These are phyloP conservation scores for Zelonia costaricensis DNA, from an alignment of 208 protist species.

Conservation along the genomic window DNA sequence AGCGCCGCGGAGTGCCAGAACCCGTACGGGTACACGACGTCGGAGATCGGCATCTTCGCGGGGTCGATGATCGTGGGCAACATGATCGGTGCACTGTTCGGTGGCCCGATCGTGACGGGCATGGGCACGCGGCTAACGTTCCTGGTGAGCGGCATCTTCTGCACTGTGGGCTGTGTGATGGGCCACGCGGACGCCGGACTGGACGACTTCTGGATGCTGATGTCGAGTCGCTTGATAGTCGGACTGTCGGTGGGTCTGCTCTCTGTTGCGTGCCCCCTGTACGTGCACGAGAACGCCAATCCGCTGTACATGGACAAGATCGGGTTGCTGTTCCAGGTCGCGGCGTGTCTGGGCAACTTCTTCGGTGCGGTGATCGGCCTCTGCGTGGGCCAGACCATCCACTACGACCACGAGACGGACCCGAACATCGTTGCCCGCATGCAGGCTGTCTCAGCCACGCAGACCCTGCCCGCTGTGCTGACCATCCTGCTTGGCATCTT, in stretches of 20 bases:
- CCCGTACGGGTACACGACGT: slow-evolving; percentile 32
- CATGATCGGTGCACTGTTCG: slow-evolving; percentile 46
- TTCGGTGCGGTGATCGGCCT: slow-evolving; percentile 68
- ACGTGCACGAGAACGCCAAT: slow-evolving; percentile 44
- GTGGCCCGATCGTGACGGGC: slow-evolving; percentile 28
- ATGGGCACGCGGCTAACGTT: slow-evolving; percentile 43
- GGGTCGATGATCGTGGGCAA: slow-evolving; percentile 57
- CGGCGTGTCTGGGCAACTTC: slow-evolving; percentile 84
- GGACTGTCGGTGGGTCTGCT: slow-evolving; percentile 46
- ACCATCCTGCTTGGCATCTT: too few species aligned
- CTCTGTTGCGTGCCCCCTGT: slow-evolving; percentile 44
- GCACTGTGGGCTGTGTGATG: slow-evolving; percentile 33
- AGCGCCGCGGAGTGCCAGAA: slow-evolving; percentile 42
- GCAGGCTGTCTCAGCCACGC: slow-evolving; percentile 67
- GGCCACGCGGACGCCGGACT: slow-evolving; percentile 25
- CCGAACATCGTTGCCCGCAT: slow-evolving; percentile 55
- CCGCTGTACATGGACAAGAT: slow-evolving; percentile 24
- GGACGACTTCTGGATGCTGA: slow-evolving; percentile 49
- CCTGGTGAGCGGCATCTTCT: slow-evolving; percentile 38
- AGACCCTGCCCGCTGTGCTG: slow-evolving; percentile 55
- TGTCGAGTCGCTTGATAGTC: slow-evolving; percentile 48
- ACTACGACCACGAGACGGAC: slow-evolving; percentile 32
- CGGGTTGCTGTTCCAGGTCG: slow-evolving; percentile 73
- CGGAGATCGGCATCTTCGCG: slow-evolving; percentile 52
- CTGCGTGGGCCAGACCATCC: slow-evolving; percentile 48